These are phyloP conservation scores for Suillus americanus DNA, from an alignment of 768 basidiomycete genomes.

Conservation along the genomic window DNA sequence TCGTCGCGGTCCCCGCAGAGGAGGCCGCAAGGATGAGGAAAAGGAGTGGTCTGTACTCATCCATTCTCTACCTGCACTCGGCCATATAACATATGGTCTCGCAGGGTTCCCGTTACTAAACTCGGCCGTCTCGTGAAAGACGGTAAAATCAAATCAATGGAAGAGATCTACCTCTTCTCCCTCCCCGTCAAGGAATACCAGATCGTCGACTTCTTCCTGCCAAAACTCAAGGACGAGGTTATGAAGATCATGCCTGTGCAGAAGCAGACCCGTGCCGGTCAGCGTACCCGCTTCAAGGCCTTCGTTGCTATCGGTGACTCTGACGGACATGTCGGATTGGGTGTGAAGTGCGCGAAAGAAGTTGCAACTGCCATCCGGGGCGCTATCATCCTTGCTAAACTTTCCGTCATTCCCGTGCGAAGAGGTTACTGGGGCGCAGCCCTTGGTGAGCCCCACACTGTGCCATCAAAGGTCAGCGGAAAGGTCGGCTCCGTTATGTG, in stretches of 20 bases:
- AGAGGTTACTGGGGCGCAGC: conserved; percentile 99
- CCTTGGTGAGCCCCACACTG: conserved; percentile 98
- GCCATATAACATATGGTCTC: conserved; percentile 11
- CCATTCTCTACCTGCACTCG: conserved; percentile 2
- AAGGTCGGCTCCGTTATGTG: conserved; percentile 99
- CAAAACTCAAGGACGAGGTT: conserved; percentile 98
- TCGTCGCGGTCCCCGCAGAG: conserved; percentile 84
- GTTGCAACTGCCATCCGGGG: conserved; percentile 99
- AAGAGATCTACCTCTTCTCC: conserved; percentile 99
- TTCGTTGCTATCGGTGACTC: conserved; percentile 99
- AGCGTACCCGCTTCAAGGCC: conserved; percentile 99
- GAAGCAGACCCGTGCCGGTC: conserved; percentile 99
- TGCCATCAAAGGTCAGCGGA: conserved; percentile 97
- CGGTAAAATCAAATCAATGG: conserved; percentile 99
- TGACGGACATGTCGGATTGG: conserved; percentile 98
- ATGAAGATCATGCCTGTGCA: conserved; percentile 99
- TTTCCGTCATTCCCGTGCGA: conserved; percentile 96
- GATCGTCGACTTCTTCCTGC: conserved; percentile 99
- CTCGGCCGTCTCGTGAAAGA: conserved; percentile 99
- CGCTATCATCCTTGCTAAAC: conserved; percentile 98
- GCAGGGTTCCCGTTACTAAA: conserved; percentile 96
- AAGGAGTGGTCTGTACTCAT: conserved; percentile 85
- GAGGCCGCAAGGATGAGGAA: conserved; percentile 98
- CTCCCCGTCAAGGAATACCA: conserved; percentile 99
- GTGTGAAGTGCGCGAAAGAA: conserved; percentile 99